Base-by-base conservation (phyloP, 352 stramenopile genomes). In the Phytophthora crassamura region DNA sequence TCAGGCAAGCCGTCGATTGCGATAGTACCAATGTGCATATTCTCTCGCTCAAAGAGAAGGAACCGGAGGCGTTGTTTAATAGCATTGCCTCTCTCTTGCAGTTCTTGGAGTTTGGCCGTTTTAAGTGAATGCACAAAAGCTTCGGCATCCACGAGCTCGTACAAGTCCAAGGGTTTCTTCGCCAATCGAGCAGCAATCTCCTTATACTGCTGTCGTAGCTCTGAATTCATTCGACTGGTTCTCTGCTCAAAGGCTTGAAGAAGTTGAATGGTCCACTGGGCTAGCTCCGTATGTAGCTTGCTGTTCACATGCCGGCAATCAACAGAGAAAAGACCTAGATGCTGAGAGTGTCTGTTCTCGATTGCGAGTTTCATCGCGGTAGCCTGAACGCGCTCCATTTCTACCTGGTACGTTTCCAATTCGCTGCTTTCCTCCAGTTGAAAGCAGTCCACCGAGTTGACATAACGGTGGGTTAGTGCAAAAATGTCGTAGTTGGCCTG, bases 191-290 rank as follows among this genome's bases (percentile, higher is more conserved):
- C 78, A 7, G 82, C 84, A 10, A 92, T 81, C 18, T 93, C 82
- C 39, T 94, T 93, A 60, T 92, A 94, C 33, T 88, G 69, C 7
- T 90, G 75, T 0, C 82, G 72, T 30, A 92, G 62, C n/a, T 86
- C 77, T 0, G 68, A 49, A 32, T 89, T 91, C 43, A 82, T 70
- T 0, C 58, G 64, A 2, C 75, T 50, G 2, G 82, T 91, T 33
- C 69, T 38, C 8, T 87, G 71, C 15, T 87, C 71, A 69, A 92
- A 94, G 0, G 62, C 68, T 28, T 61, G 39, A 0, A 92, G 63
- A 3, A 91, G 61, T 5, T 41, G 48, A 9, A 75, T 64, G 0
- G 59, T 74, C 78, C 82, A 93, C 8, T 69, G 57, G 0, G 54
- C 66, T 4, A 89, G 72, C 1, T 70, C 74, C 1, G 62, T 34